Evolutionary conservation across 352 stramenopile species (phyloP), one percentile per base, ranked within the genome.

Genomic region (Phytophthora multivora): DNA sequence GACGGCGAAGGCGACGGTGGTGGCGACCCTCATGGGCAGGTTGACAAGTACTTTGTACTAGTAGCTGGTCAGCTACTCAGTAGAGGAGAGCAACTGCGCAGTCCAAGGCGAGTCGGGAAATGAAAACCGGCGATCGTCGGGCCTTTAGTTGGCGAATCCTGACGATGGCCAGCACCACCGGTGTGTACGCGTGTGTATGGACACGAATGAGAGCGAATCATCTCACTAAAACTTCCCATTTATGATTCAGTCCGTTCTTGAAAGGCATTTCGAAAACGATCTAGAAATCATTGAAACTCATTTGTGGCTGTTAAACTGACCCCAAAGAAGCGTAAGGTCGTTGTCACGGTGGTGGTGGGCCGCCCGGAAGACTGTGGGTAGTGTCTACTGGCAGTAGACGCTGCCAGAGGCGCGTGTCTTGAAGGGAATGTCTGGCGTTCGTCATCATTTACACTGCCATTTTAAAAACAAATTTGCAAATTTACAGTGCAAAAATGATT

Each of bases 21-120:
- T 57, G 45, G 26, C n/a, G 45, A 63, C 42, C 19, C 57, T 63
- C 55, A 63, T 63, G 25, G 18, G n/a, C n/a, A n/a, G n/a, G 35
- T 63, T 26, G 54, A 48, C 31, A 15, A 11, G 26, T 31, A 31
- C 26, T 31, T 31, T 31, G 53, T 43, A 60, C 28, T 61, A 30
- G 28, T 50, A 42, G 23, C 16, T 16, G 51, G 13, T 55, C 30
- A 51, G 26, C 23, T 62, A n/a, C 54, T 16, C 33, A 62, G 54
- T 62, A 47, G 23, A 35, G 5, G 18, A 46, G 39, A 19, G 12
- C 21, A 39, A 41, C 33, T 51, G 46, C 36, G 56, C 25, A 28
- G 56, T 35, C 40, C 36, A 43, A 51, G 11, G 28, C n/a, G 9
- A 58, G 46, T 58, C 45, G 43, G 45, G 35, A 63, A 63, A 31